Evolutionary conservation across 768 basidiomycete genomes (phyloP), one percentile per base, ranked within the genome.

Genomic region (Amanita pallidorosea): DNA sequence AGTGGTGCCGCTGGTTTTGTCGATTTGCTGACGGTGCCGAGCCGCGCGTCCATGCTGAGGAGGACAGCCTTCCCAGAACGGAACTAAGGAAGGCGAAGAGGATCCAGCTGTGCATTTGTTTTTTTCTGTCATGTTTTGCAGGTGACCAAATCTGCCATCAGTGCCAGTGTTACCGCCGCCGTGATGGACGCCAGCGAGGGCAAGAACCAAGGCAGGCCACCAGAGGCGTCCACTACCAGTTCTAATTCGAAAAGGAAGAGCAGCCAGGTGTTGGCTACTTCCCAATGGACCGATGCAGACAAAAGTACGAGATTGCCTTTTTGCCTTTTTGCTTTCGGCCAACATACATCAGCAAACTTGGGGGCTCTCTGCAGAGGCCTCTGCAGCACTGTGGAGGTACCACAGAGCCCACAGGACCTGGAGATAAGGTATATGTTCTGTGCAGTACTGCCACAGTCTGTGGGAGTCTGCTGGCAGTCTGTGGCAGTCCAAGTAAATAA

Each of bases 281-380:
- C 63, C 35, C 73, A 74, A 44, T 87, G 85, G 84, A 77, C 79
- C 3, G 76, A 78, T 7, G 77, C 80, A 31, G 86, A 89, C 58
- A 81, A 80, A 69, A 71, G 80, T 80, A 51, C 57, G 73, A 64
- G 13, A n/a, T n/a, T n/a, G n/a, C n/a, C n/a, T n/a, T 49, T 35
- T 12, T 15, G 20, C 11, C 36, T 27, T 42, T 31, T 9, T 40
- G 13, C n/a, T 18, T 34, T n/a, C 4, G 38, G 33, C 22, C 7
- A 17, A 25, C 15, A 47, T 53, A 42, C n/a, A n/a, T n/a, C n/a
- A n/a, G n/a, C n/a, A n/a, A n/a, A n/a, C n/a, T n/a, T n/a, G n/a
- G n/a, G n/a, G n/a, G n/a, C n/a, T n/a, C n/a, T n/a, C n/a, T n/a
- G n/a, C n/a, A n/a, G n/a, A n/a, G n/a, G n/a, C n/a, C n/a, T n/a